These are phyloP conservation scores for Pythium aristosporum DNA, from an alignment of 352 stramenopile species.

Conservation along the genomic window DNA sequence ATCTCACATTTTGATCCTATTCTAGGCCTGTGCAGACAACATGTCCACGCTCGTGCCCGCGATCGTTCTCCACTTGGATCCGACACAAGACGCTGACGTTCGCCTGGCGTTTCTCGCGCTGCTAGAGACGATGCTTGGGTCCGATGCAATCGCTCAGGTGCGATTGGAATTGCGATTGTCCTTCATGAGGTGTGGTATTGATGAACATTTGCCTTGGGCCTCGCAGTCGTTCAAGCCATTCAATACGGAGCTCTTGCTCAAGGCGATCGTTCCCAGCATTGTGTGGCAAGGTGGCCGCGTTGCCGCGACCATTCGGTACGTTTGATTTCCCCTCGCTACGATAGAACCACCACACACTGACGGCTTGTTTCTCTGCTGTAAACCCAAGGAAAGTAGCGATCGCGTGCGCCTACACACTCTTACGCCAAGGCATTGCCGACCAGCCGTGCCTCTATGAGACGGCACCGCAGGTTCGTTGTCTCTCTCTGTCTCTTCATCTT, in stretches of 20 bases:
- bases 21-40: constrained; percentile 59
- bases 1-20: not conserved
- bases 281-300: constrained; percentile 87
- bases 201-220: not conserved
- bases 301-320: constrained; percentile 78
- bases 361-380: not conserved
- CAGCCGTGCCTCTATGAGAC: constrained; percentile 81
- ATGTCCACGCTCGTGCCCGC: constrained; percentile 60
- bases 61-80: constrained; percentile 64
- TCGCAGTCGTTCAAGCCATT: constrained; percentile 67
- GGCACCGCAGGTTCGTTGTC: constrained; percentile 52
- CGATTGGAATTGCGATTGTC: not conserved
- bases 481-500: not conserved
- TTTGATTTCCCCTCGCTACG: not conserved
- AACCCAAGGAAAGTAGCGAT: constrained; percentile 83
- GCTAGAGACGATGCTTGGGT: constrained; percentile 78
- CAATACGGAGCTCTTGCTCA: constrained; percentile 56
- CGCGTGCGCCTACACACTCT: constrained; percentile 80
- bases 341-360: not conserved
- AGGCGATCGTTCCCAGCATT: constrained; percentile 88
- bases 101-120: constrained; percentile 81
- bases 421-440: constrained; percentile 75
- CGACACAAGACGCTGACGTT: constrained; percentile 67
- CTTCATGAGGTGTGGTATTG: not conserved
- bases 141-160: constrained; percentile 53